phyloP scores from a whole-genome alignment of 2,329 filamentous ascomycete species.

The Colletotrichum chrysophilum region DNA sequence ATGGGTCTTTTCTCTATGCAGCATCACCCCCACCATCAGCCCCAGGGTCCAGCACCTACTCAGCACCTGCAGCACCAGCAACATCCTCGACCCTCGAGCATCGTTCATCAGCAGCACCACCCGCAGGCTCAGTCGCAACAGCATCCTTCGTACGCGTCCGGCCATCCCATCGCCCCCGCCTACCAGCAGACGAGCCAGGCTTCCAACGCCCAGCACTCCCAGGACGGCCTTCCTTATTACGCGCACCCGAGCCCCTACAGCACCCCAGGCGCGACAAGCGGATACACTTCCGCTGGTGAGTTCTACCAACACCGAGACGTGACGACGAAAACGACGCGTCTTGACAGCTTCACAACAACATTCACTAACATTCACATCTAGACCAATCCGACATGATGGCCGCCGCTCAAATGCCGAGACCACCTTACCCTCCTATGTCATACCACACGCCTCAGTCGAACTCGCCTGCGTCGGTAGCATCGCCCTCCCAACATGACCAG shows the following conservation, averaged over 20 bases:
- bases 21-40: conserved; percentile 77
- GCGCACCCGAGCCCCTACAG: conserved; percentile 84
- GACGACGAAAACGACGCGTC: background rate
- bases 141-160: conserved; percentile 70
- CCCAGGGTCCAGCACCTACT: conserved; percentile 72
- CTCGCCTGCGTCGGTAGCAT: conserved; percentile 91
- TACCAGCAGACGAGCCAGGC: conserved; percentile 73
- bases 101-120: conserved; percentile 76
- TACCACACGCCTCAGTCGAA: conserved; percentile 97
- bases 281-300: conserved; percentile 88
- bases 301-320: conserved; percentile 26
- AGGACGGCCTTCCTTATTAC: conserved; percentile 74
- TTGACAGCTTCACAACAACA: conserved; percentile 20
- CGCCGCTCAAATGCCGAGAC: conserved; percentile 71
- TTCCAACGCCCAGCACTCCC: conserved; percentile 63
- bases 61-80: conserved; percentile 72
- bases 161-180: conserved; percentile 67
- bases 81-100: conserved; percentile 73
- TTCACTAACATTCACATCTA: conserved; percentile 27
- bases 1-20: conserved; percentile 69
- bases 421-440: conserved; percentile 83
- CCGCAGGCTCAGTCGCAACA: conserved; percentile 67
- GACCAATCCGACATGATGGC: conserved; percentile 73
- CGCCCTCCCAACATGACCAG: conserved; percentile 86
- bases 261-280: conserved; percentile 79